phyloP scores from a whole-genome alignment of 2,329 filamentous ascomycete species.

The Aspergillus sp. region DNA sequence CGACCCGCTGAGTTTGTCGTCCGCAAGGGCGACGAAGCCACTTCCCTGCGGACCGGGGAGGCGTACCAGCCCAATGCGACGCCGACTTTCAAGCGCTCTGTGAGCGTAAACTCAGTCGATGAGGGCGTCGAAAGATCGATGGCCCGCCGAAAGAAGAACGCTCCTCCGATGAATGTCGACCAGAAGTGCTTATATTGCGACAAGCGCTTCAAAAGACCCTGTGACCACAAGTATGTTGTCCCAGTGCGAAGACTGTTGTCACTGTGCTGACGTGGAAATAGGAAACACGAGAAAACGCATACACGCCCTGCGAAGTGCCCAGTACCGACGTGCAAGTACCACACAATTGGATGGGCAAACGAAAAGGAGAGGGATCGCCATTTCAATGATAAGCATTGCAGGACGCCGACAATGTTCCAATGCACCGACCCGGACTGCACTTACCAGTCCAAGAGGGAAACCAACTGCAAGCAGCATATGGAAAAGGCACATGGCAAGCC shows the following conservation, averaged over 20 bases:
- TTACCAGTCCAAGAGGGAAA: slow-evolving; percentile 91
- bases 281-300: slow-evolving; percentile 95
- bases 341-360: slow-evolving; percentile 83
- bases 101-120: slow-evolving; percentile 51
- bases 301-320: slow-evolving; percentile 93
- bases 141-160: slow-evolving; percentile 91
- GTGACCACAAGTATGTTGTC: slow-evolving; percentile 65
- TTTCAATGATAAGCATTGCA: slow-evolving; percentile 89
- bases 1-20: slow-evolving; percentile 76
- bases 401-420: slow-evolving; percentile 68
- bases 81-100: slow-evolving; percentile 43
- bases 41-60: slow-evolving; percentile 65
- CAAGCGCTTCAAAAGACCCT: slow-evolving; percentile 94
- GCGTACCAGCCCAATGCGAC: slow-evolving; percentile 43
- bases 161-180: slow-evolving; percentile 71
- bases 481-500: slow-evolving; percentile 88
- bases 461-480: slow-evolving; percentile 98
- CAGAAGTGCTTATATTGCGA: slow-evolving; percentile 75
- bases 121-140: slow-evolving; percentile 86
- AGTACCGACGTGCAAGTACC: slow-evolving; percentile 75
- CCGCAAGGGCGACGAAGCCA: slow-evolving; percentile 66
- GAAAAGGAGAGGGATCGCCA: slow-evolving; percentile 97
- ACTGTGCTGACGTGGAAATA: slow-evolving; percentile 10
- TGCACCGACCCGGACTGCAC: slow-evolving; percentile 77
- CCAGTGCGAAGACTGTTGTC: neutral